Conservation (phyloP, 129 eudicot species). For the Arctium minus region DNA sequence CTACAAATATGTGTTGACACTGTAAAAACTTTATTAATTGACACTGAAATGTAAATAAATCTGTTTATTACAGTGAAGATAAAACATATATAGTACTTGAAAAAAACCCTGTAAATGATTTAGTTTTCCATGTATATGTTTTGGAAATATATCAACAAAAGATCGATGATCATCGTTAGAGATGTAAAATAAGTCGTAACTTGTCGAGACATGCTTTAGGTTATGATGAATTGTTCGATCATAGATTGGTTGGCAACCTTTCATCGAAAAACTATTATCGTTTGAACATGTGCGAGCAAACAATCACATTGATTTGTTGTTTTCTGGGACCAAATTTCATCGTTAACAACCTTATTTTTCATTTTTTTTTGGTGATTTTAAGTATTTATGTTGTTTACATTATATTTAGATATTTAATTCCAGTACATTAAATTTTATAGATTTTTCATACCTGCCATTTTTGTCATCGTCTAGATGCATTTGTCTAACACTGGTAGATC, state of each 20-base stretch:
- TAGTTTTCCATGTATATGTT: background rate
- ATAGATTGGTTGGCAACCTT: background rate
- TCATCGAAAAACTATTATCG: background rate
- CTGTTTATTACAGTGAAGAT: background rate
- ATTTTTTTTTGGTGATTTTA: background rate
- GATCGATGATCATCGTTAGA: background rate
- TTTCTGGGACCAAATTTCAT: background rate
- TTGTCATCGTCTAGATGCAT: background rate
- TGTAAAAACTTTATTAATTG: background rate
- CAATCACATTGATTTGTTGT: background rate
- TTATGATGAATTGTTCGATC: background rate
- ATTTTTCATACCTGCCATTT: background rate
- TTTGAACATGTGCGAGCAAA: background rate
- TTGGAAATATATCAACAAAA: background rate
- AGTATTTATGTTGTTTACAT: background rate
- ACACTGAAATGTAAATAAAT: background rate
- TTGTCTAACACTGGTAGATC: background rate
- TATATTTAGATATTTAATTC: background rate
- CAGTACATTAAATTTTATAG: background rate
- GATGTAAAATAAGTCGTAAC: background rate
- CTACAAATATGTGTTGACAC: background rate
- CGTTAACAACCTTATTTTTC: background rate
- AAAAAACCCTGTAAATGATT: background rate
- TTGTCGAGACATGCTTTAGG: background rate
- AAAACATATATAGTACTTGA: background rate